These are phyloP conservation scores for Agaricus blazei DNA, from an alignment of 768 basidiomycete species.

Conservation along the genomic window DNA sequence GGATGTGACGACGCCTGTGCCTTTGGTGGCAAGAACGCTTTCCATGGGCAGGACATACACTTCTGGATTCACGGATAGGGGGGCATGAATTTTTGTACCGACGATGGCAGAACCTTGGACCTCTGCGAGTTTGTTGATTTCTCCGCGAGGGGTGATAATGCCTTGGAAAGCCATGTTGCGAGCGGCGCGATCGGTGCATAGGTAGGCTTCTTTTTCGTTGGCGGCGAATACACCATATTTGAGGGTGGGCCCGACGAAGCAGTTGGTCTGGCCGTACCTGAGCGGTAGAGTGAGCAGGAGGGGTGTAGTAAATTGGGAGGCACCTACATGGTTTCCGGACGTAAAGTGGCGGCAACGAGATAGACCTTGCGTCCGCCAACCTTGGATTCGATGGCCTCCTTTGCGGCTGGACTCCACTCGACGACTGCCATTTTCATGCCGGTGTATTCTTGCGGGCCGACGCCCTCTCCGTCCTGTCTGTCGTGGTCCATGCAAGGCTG, in stretches of 20 bases:
- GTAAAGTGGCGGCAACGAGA: slow-evolving; percentile 92
- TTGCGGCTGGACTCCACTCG: slow-evolving; percentile 73
- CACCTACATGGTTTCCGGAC: slow-evolving; percentile 92
- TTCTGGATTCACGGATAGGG: slow-evolving; percentile 74
- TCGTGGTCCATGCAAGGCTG: slow-evolving; percentile 99
- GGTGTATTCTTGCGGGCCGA: slow-evolving; percentile 95
- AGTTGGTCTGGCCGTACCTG: slow-evolving; percentile 98
- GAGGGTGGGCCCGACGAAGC: slow-evolving; percentile 87
- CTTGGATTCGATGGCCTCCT: slow-evolving; percentile 57
- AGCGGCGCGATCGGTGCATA: slow-evolving; percentile 85
- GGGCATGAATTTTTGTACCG: slow-evolving; percentile 88
- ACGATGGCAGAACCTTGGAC: slow-evolving; percentile 76
- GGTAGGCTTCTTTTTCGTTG: slow-evolving; percentile 81
- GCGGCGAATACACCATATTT: slow-evolving; percentile 92
- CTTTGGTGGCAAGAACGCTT: slow-evolving; percentile 94
- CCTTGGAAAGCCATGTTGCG: slow-evolving; percentile 99
- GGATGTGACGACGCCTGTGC: slow-evolving; percentile 97
- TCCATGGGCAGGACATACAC: slow-evolving; percentile 99
- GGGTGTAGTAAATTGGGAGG: slow-evolving; percentile 2
- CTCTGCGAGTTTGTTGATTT: slow-evolving; percentile 68
- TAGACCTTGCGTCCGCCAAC: slow-evolving; percentile 78
- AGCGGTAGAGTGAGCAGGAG: slow-evolving; percentile 3
- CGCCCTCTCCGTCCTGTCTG: slow-evolving; percentile 88
- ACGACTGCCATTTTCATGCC: slow-evolving; percentile 91
- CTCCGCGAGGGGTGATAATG: slow-evolving; percentile 64